Base-by-base conservation (phyloP, 179 eudicot genomes). In the Spergularia azorica region DNA sequence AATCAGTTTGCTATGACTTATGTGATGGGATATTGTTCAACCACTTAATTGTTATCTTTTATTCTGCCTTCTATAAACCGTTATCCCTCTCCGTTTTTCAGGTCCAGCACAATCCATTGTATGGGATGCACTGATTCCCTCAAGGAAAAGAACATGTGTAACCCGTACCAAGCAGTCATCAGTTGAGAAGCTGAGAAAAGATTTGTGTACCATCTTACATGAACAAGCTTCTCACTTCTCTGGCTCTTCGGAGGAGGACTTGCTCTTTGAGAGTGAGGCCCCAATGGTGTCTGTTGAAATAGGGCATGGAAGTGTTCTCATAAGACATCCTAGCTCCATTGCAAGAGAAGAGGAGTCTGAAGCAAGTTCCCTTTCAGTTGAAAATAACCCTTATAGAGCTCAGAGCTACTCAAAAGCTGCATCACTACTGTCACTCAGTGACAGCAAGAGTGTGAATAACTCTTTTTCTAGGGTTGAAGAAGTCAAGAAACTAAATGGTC, bases 271-370 rank as follows among this genome's bases (percentile, higher is more conserved):
- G 83, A 92, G 88, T 81, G 97, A 92, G 73, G 89, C 83, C 17
- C 96, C 99, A 1, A 93, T 93, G 98, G 97, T 92, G 11, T 95
- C 99, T 20, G 98, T 95, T 84, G 99, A 96, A 89, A 89, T 96
- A 81, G 99, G 99, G 66, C 98, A 96, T 85, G 99, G 99, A 75
- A 92, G 98, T 87, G 91, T 96, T 65, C 98, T 96, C 70, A 90
- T 96, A 79, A 84, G 94, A 74, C 98, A 96, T 78, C 99, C 99
- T 0, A 90, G 88, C 70, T 87, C 93, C 57, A 70, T 89, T 71
- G 87, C 79, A 70, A 77, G 90, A 62, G 99, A 96, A 73, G 99
- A 96, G 83, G 99, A 96, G 84, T 94, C 98, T 80, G 99, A 96
- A 88, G 98, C 98, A 17, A 95, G 99, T 84, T 95, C 99, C 60